Evolutionary conservation across 2,329 filamentous ascomycete genomes (phyloP), one percentile per base, ranked within the genome.

Genomic region (Calonectria honghensis): DNA sequence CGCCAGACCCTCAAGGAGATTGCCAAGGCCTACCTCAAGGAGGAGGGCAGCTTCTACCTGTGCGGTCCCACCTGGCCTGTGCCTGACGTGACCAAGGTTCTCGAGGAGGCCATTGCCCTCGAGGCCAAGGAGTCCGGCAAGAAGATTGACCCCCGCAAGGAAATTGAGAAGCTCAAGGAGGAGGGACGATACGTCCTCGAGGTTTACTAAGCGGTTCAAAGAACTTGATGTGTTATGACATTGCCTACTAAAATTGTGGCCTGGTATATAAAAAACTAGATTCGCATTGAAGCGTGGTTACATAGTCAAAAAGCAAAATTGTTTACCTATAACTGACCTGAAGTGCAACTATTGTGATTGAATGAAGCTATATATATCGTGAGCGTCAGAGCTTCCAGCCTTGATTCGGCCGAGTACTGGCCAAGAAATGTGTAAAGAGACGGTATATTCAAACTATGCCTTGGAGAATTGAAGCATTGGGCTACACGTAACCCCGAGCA

Each of bases 1-100:
- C 91, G 97, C 73, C 91, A 98, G 90, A 95, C 94, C 0, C 87
- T 98, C 74, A 87, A 89, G 57, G 93, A 97, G 76, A 97, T 99
- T 77, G 90, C 95, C 73, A 89, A 96, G 86, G 94, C 96, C 0
- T 98, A 98, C 85, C 92, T 98, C 78, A 89, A 93, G 82, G 92
- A 98, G 79, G 94, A 97, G 81, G 97, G 97, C 72, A 93, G 94
- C 41, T 99, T 99, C 88, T 99, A 99, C 87, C 93, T 99, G 24
- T 99, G 97, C 84, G 97, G 97, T 57, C 97, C 97, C 37, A 99
- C 97, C 1, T 99, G 97, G 97, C 97, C 97, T 16, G 97, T 99
- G 70, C 97, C 97, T 9, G 97, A 99, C 87, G 96, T 99, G 68
- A 98, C 96, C 0, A 93, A 93, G 79, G 97, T 99, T 75, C 88